Percentiles rank a stretch among this genome's conserved stretches.
These are phyloP conservation scores for Linum tenue DNA, from an alignment of 345 rosid species.

Conservation along the genomic window DNA sequence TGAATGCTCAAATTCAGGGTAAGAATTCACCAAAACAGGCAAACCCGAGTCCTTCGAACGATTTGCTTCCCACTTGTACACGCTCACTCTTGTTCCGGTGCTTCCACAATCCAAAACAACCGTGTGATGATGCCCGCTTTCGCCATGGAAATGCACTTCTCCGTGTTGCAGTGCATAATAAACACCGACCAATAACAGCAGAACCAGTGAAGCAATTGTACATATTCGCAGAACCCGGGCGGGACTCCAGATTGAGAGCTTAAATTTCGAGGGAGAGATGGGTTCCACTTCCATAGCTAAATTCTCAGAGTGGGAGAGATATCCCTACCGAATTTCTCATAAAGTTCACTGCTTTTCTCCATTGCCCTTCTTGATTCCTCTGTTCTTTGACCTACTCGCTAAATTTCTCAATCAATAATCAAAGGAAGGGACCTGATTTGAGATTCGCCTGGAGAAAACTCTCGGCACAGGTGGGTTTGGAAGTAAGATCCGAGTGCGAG, in stretches of 20 bases:
- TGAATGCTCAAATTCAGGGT: slow-evolving; percentile 23
- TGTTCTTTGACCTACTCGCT: too few relatives aligned
- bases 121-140: slow-evolving; percentile 21
- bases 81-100: slow-evolving; percentile 52
- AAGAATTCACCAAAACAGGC: slow-evolving; percentile 37
- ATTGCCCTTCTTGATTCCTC: too few relatives aligned
- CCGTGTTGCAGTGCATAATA: slow-evolving; percentile 17
- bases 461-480: neutral
- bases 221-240: slow-evolving; percentile 17
- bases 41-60: slow-evolving; percentile 13
- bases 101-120: slow-evolving; percentile 64
- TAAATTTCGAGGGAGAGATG: slow-evolving; percentile 43
- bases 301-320: slow-evolving; percentile 3
- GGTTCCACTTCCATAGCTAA: slow-evolving; percentile 43
- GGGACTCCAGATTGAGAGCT: slow-evolving; percentile 19
- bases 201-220: slow-evolving; percentile 9
- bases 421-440: neutral
- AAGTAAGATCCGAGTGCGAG: too few relatives aligned
- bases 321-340: too few relatives aligned
- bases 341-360: too few relatives aligned
- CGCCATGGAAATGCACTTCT: slow-evolving; percentile 5
- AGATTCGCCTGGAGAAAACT: neutral
- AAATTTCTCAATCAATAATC: neutral
- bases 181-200: slow-evolving; percentile 18
- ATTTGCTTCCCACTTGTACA: slow-evolving; percentile 35